Evolutionary conservation across 2,329 filamentous ascomycete genomes (phyloP).

Genomic region (Calcarisporium arbuscula): DNA sequence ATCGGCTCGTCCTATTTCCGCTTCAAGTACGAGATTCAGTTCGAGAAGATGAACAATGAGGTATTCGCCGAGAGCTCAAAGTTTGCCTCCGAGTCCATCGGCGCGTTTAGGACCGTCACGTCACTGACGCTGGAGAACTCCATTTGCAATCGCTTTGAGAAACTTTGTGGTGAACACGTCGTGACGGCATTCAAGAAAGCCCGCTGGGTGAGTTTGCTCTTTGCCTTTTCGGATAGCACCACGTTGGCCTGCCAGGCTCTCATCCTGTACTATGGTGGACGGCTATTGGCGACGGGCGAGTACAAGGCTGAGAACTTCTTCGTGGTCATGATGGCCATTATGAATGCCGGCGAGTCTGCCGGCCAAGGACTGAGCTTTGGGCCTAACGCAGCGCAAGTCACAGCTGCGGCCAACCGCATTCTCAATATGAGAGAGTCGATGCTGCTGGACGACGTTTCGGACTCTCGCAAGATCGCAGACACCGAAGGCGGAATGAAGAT

Average conservation of each 20-base stretch:
- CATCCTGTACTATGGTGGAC: slow-evolving; percentile 61
- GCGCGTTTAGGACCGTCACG: slow-evolving; percentile 66
- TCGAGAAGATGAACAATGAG: slow-evolving; percentile 60
- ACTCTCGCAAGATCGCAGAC: slow-evolving; percentile 33
- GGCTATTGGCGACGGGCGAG: slow-evolving; percentile 47
- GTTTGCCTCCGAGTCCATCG: slow-evolving; percentile 68
- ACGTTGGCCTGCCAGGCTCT: slow-evolving; percentile 57
- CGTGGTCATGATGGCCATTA: slow-evolving; percentile 57
- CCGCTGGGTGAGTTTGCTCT: slow-evolving; percentile 56
- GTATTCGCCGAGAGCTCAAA: slow-evolving; percentile 68
- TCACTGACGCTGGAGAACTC: slow-evolving; percentile 63
- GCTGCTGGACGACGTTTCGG: slow-evolving; percentile 25
- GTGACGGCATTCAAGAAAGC: slow-evolving; percentile 53
- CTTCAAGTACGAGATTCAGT: slow-evolving; percentile 55
- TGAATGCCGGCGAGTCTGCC: slow-evolving; percentile 61
- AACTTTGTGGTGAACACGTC: slow-evolving; percentile 54
- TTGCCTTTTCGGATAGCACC: slow-evolving; percentile 63
- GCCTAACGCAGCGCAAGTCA: slow-evolving; percentile 55
- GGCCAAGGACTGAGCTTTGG: slow-evolving; percentile 63
- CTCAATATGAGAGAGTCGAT: slow-evolving; percentile 42
- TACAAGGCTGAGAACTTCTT: slow-evolving; percentile 42
- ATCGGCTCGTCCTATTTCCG: slow-evolving; percentile 43
- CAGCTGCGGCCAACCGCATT: slow-evolving; percentile 54
- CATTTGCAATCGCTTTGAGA: slow-evolving; percentile 56
- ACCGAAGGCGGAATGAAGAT: slow-evolving; percentile 46